A percentile compares a stretch with the other conserved stretches of the same genome.
phyloP scores from a whole-genome alignment of 2,329 filamentous ascomycete species.

The Zymoseptoria crescenta region DNA sequence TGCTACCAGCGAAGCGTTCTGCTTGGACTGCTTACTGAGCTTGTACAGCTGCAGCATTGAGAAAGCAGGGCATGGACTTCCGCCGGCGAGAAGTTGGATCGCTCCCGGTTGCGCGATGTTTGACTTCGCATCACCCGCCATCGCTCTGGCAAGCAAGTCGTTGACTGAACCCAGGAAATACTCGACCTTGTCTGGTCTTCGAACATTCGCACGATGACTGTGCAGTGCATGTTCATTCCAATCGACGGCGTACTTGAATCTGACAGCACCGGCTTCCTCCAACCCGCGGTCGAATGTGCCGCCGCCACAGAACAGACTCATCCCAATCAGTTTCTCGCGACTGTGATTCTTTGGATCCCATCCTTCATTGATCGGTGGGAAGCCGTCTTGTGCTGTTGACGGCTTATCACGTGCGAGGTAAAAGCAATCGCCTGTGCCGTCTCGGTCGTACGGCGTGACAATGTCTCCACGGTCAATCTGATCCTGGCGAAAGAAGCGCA shows the following conservation, averaged over 20 bases:
- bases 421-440: slow-evolving; percentile 60
- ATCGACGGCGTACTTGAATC: slow-evolving; percentile 63
- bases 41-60: slow-evolving; percentile 55
- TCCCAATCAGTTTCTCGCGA: slow-evolving; percentile 32
- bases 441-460: slow-evolving; percentile 55
- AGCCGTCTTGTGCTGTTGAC: background rate
- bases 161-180: slow-evolving; percentile 68
- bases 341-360: slow-evolving; percentile 26
- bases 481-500: slow-evolving; percentile 45
- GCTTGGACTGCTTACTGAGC: slow-evolving; percentile 48
- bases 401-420: slow-evolving; percentile 26
- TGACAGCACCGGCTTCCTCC: slow-evolving; percentile 60
- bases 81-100: slow-evolving; percentile 62
- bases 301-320: slow-evolving; percentile 71
- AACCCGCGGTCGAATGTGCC: slow-evolving; percentile 71
- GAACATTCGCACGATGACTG: slow-evolving; percentile 62
- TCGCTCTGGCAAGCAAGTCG: slow-evolving; percentile 51
- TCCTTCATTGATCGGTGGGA: slow-evolving; percentile 27
- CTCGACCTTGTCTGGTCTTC: slow-evolving; percentile 34
- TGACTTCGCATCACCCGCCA: slow-evolving; percentile 40
- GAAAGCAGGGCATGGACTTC: slow-evolving; percentile 72
- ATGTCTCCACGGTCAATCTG: slow-evolving; percentile 34
- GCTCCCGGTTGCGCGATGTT: slow-evolving; percentile 53
- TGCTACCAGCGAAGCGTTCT: slow-evolving; percentile 69
- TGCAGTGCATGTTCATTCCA: slow-evolving; percentile 56